A percentile compares a stretch with the other conserved stretches of the same genome.
Conservation (phyloP, 306 rosid species). For the Sesbania bispinosa region DNA sequence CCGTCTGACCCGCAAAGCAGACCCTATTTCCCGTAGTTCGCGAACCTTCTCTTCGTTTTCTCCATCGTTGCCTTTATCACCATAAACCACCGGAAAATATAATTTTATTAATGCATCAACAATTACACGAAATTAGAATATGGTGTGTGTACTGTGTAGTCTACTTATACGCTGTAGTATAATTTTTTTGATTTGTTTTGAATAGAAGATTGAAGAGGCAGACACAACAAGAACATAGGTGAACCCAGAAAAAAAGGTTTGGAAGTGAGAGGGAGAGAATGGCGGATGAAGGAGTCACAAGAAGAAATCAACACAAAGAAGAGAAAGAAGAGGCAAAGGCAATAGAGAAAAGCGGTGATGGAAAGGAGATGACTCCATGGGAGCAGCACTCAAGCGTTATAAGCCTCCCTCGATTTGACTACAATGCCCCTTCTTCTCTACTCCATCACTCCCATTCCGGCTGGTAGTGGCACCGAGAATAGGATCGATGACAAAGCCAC, state of each 20-base stretch:
- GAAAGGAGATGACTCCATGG: constrained; percentile 67
- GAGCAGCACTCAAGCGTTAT: constrained; percentile 88
- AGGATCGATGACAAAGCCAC: too few species aligned
- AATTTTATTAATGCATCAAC: not conserved
- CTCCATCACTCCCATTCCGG: constrained; percentile 63
- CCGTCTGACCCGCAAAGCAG: too few species aligned
- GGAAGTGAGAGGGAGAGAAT: not conserved
- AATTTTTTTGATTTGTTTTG: too few species aligned
- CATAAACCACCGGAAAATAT: not conserved
- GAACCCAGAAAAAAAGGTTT: not conserved
- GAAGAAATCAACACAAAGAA: not conserved
- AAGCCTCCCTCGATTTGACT: constrained; percentile 81
- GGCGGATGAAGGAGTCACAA: constrained; percentile 4
- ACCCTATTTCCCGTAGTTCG: too few species aligned
- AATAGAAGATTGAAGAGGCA: too few species aligned
- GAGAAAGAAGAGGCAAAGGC: too few species aligned
- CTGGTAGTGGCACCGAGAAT: too few species aligned
- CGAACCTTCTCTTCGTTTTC: too few species aligned
- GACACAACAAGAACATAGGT: too few species aligned
- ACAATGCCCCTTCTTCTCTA: constrained; percentile 81
- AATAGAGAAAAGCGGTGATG: not conserved
- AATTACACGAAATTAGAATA: not conserved
- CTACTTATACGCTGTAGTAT: too few species aligned
- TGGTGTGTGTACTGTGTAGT: too few species aligned
- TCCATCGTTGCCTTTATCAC: too few species aligned